Conservation (phyloP, 208 protist species). For the Leptomonas pyrrhocoris region DNA sequence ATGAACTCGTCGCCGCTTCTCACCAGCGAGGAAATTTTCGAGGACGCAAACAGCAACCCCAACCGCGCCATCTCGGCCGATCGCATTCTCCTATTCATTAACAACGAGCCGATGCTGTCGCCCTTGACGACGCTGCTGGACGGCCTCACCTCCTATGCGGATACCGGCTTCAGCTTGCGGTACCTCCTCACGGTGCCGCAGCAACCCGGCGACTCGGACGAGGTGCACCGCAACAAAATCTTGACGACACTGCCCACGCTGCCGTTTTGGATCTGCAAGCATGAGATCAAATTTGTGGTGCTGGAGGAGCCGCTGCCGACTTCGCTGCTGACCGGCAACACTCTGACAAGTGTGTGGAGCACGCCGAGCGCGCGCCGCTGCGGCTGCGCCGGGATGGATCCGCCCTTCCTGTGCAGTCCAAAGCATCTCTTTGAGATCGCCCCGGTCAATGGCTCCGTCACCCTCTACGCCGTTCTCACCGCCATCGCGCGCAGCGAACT, state of each 20-base stretch:
- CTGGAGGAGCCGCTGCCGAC: slow-evolving; percentile 44
- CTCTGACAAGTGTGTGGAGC: neutral
- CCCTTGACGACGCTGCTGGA: slow-evolving; percentile 50
- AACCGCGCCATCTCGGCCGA: slow-evolving; percentile 16
- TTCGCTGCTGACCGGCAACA: slow-evolving; percentile 12
- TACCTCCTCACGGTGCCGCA: slow-evolving; percentile 20
- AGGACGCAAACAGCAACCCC: slow-evolving; percentile 1
- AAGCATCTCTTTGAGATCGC: slow-evolving; percentile 37
- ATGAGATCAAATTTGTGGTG: slow-evolving; percentile 51
- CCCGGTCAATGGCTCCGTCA: slow-evolving; percentile 14
- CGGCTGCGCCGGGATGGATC: slow-evolving; percentile 22
- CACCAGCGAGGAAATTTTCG: slow-evolving; percentile 17
- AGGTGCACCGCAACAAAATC: slow-evolving; percentile 19
- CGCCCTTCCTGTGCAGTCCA: slow-evolving; percentile 34
- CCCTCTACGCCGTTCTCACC: slow-evolving; percentile 26
- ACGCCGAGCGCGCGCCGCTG: slow-evolving; percentile 3
- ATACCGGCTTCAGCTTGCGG: slow-evolving; percentile 33
- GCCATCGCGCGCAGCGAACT: slow-evolving; percentile 17
- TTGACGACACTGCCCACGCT: slow-evolving; percentile 27
- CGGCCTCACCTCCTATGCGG: slow-evolving; percentile 31
- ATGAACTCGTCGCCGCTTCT: neutral
- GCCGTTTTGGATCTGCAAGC: slow-evolving; percentile 51
- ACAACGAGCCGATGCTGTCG: slow-evolving; percentile 39
- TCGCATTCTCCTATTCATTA: slow-evolving; percentile 48
- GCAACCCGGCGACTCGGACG: slow-evolving; percentile 16